A percentile compares a stretch with the other conserved stretches of the same genome.
phyloP scores from a whole-genome alignment of 192 early-diverging fungal species.

The Ambispora gerdemannii region DNA sequence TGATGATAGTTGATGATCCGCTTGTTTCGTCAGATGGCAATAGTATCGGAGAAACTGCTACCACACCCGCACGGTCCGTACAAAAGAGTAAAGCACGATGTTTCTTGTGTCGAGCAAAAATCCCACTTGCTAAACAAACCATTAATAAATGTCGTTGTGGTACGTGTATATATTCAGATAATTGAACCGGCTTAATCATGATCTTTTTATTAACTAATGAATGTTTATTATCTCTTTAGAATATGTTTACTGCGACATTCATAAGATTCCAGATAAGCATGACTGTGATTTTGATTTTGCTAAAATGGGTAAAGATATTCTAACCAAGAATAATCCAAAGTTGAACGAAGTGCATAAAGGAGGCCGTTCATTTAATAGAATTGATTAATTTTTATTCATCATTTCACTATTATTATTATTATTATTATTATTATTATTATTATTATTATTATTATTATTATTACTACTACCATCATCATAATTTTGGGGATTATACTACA shows the following conservation, averaged over 20 bases:
- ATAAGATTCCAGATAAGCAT: slow-evolving; percentile 69
- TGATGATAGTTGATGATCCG: not conserved
- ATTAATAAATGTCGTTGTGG: slow-evolving; percentile 76
- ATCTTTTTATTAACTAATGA: not conserved
- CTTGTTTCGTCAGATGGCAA: slow-evolving; percentile 22
- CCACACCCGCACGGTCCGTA: slow-evolving; percentile 47
- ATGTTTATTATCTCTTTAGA: slow-evolving; percentile 33
- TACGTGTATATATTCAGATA: no score
- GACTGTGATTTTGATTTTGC: slow-evolving; percentile 80
- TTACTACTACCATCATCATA: no score
- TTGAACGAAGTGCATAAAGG: slow-evolving; percentile 70
- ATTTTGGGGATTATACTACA: no score
- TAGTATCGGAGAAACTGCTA: no score
- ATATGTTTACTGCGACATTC: slow-evolving; percentile 72
- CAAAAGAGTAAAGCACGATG: slow-evolving; percentile 71
- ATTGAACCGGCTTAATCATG: not conserved
- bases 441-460: no score
- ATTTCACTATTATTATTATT: no score
- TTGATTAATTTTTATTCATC: slow-evolving; percentile 34
- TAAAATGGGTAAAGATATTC: slow-evolving; percentile 61
- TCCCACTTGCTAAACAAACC: slow-evolving; percentile 73
- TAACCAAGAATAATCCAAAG: slow-evolving; percentile 74
- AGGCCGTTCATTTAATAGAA: slow-evolving; percentile 72
- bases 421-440: no score
- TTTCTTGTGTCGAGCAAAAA: slow-evolving; percentile 65